phyloP scores from a whole-genome alignment of 768 basidiomycete genomes.

The Agaricus blazei region DNA sequence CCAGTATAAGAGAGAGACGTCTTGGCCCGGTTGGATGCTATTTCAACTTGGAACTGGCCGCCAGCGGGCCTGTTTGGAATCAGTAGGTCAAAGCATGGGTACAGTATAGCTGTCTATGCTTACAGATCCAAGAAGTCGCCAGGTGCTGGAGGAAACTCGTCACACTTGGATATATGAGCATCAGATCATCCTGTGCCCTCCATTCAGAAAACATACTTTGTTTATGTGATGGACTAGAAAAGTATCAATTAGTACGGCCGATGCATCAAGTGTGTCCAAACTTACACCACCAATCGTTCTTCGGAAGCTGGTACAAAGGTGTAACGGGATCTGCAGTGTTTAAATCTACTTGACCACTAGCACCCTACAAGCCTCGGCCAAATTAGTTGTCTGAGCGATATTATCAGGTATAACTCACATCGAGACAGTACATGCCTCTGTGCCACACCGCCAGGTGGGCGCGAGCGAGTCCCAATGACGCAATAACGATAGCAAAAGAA shows the following conservation, averaged over 20 bases:
- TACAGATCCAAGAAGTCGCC: constrained; percentile 42
- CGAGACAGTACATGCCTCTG: constrained; percentile 41
- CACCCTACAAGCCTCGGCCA: constrained; percentile 23
- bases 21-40: constrained; percentile 43
- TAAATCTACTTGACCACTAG: constrained; percentile 21
- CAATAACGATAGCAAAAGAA: background rate
- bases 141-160: constrained; percentile 34
- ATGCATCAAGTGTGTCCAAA: constrained; percentile 1
- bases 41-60: constrained; percentile 40
- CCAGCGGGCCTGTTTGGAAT: constrained; percentile 40
- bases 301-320: constrained; percentile 37
- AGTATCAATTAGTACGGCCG: constrained; percentile 5
- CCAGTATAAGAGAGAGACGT: constrained; percentile 41
- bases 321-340: constrained; percentile 35
- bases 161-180: constrained; percentile 24
- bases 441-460: constrained; percentile 40
- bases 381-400: background rate
- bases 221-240: constrained; percentile 31
- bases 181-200: background rate
- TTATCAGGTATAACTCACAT: constrained; percentile 25
- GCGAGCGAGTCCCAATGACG: constrained; percentile 12
- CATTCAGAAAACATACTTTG: constrained; percentile 19
- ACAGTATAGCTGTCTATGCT: constrained; percentile 11
- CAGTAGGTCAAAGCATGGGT: background rate
- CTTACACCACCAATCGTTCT: constrained; percentile 44